Evolutionary conservation across 2,329 filamentous ascomycete species (phyloP), one percentile per base, ranked within the genome.

Genomic region (Lecanicillium sp.): DNA sequence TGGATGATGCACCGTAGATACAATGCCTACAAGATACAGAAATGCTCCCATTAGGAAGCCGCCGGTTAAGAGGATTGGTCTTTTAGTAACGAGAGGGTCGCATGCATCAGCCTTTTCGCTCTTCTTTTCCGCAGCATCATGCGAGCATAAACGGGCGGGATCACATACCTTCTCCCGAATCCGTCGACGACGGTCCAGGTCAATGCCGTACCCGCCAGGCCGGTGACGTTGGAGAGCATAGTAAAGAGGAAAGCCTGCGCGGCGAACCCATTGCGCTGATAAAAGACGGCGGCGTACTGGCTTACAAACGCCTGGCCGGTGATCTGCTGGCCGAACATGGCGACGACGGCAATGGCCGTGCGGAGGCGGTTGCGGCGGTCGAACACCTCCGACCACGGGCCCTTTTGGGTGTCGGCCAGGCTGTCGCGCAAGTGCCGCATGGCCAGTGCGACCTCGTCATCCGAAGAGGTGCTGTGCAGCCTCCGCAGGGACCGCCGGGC

Each of bases 261-360:
- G 1, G 42, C 53, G 29, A 57, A 63, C 0, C 61, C 60, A 12
- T 62, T 52, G 2, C 48, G 45, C 37, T 60, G 58, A 20, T 59
- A 62, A 48, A 62, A 63, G 7, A 63, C 54, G 37, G 56, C 56
- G 7, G 51, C 51, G 50, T 63, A 63, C 44, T 62, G 58, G 19
- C 43, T 53, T 23, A 52, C 36, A 33, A 62, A 63, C 0, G 60
- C 60, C 47, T 63, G 60, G 8, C 62, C 62, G 3, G 61, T 64
- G 30, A 62, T 60, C 42, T 63, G 61, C 44, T 63, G 60, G 12
- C 58, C 58, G 21, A 63, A 57, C 55, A 61, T 63, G 43, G 56
- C 59, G 5, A 58, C 19, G 1, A 62, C 50, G 2, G 58, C 58
- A 19, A 63, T 53, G 3, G 46, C 37, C 1, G 60, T 62, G 32